A percentile compares a stretch with the other conserved stretches of the same genome.
Conservation (phyloP, 2,329 filamentous ascomycete genomes). For the Fusarium sp. region DNA sequence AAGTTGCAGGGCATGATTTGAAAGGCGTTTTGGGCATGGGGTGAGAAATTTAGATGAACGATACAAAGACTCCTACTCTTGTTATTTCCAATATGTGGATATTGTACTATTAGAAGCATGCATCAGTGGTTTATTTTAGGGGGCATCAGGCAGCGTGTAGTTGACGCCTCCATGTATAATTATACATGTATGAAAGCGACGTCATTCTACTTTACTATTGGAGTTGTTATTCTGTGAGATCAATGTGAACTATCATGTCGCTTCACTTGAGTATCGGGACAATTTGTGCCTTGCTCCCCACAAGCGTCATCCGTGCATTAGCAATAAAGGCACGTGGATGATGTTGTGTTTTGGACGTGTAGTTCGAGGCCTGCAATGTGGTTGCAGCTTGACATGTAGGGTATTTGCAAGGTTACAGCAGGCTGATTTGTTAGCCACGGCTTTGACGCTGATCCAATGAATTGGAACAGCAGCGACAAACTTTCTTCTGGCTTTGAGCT, state of each 20-base stretch:
- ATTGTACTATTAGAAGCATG: slow-evolving; percentile 48
- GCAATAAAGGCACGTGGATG: slow-evolving; percentile 11
- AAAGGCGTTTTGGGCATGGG: slow-evolving; percentile 46
- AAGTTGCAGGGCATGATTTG: slow-evolving; percentile 37
- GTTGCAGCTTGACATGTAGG: slow-evolving; percentile 26
- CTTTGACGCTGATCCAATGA: slow-evolving; percentile 31
- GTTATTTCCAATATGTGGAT: slow-evolving; percentile 42
- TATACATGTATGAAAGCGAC: slow-evolving; percentile 45
- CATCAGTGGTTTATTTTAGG: slow-evolving; percentile 33
- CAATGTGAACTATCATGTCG: not conserved
- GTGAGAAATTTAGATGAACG: slow-evolving; percentile 46
- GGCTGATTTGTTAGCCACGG: slow-evolving; percentile 16
- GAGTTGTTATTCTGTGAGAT: not conserved
- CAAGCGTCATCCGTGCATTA: not conserved
- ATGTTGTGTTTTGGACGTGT: slow-evolving; percentile 3
- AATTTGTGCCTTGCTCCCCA: not conserved
- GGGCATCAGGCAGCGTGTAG: slow-evolving; percentile 29
- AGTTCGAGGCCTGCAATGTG: slow-evolving; percentile 37
- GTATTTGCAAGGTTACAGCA: slow-evolving; percentile 14
- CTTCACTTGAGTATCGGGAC: not conserved
- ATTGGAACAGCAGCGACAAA: not conserved
- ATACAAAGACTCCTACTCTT: slow-evolving; percentile 48
- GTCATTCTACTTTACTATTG: slow-evolving; percentile 17
- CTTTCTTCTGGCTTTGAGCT: not conserved
- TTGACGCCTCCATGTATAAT: slow-evolving; percentile 41